phyloP scores from a whole-genome alignment of 192 early-diverging fungal species.

The Coemansia sp. region DNA sequence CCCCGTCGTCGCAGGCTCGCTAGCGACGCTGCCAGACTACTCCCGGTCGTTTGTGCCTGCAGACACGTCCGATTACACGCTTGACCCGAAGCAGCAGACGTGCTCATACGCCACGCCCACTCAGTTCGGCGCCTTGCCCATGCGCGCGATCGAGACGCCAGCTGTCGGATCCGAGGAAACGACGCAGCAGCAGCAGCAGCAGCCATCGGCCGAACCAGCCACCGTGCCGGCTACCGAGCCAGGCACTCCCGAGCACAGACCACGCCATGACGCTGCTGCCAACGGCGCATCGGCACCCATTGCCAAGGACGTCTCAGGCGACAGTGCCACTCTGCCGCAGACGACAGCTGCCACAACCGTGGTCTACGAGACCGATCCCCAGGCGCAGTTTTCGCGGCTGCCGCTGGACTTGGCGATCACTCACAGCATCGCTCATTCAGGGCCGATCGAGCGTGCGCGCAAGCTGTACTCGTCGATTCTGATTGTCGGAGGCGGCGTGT shows the following conservation, averaged over 20 bases:
- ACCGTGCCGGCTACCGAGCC: slow-evolving; percentile 27
- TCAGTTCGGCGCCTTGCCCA: slow-evolving; percentile 47
- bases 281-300: background rate
- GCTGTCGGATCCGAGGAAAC: background rate
- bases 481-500: slow-evolving; percentile 81
- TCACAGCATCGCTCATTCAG: slow-evolving; percentile 65
- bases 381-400: slow-evolving; percentile 41
- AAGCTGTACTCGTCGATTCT: slow-evolving; percentile 78
- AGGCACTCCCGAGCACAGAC: slow-evolving; percentile 21
- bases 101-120: slow-evolving; percentile 24
- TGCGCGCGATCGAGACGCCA: slow-evolving; percentile 14
- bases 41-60: slow-evolving; percentile 26
- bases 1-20: slow-evolving; percentile 51
- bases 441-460: slow-evolving; percentile 69
- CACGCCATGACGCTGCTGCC: slow-evolving; percentile 4
- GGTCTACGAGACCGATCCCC: slow-evolving; percentile 31
- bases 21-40: slow-evolving; percentile 38
- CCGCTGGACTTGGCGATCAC: slow-evolving; percentile 72
- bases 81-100: background rate
- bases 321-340: slow-evolving; percentile 14
- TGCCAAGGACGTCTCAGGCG: slow-evolving; percentile 5
- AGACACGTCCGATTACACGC: slow-evolving; percentile 1
- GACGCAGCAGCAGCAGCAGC: background rate
- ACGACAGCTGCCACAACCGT: slow-evolving; percentile 17
- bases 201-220: background rate